Evolutionary conservation across 1,284 basidiomycete genomes (phyloP).

Genomic region (Coniferiporia weirii): DNA sequence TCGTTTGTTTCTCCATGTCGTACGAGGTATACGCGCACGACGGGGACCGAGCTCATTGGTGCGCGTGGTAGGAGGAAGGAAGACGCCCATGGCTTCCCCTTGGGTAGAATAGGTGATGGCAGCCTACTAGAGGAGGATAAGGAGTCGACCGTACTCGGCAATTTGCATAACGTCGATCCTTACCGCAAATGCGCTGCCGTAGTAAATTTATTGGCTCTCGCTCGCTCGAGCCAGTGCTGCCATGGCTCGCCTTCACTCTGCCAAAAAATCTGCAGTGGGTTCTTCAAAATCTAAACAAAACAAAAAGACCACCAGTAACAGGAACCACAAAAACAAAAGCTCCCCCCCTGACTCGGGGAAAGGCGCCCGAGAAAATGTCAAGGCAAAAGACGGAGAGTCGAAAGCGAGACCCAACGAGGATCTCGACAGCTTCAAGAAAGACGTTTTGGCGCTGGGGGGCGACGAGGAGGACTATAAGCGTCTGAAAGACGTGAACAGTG

Average conservation of each 20-base stretch:
- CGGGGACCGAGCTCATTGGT: conserved; percentile 20
- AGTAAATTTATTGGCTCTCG: conserved; percentile 2
- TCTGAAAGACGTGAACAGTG: conserved; percentile 38
- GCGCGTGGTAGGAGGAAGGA: neutral
- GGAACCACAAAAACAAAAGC: neutral
- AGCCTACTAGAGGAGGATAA: neutral
- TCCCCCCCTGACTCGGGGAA: neutral
- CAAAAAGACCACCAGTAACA: too few species aligned
- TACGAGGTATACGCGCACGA: conserved; percentile 53
- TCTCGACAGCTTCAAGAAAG: conserved; percentile 18
- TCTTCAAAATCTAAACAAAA: conserved; percentile 2
- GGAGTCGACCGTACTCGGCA: neutral
- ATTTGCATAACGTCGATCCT: too few species aligned
- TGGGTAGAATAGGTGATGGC: neutral
- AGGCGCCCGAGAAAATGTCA: neutral
- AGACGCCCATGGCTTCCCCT: neutral
- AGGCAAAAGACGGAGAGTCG: conserved; percentile 1
- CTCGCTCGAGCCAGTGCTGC: neutral
- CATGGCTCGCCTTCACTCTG: conserved; percentile 15
- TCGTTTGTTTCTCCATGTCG: conserved; percentile 73
- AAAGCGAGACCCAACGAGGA: neutral
- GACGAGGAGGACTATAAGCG: conserved; percentile 46
- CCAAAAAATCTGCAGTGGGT: conserved; percentile 1
- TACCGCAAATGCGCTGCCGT: too few species aligned
- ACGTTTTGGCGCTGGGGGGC: conserved; percentile 45